Evolutionary conservation across 495 filamentous ascomycete genomes (phyloP).

Genomic region (Xylaria intraflava): DNA sequence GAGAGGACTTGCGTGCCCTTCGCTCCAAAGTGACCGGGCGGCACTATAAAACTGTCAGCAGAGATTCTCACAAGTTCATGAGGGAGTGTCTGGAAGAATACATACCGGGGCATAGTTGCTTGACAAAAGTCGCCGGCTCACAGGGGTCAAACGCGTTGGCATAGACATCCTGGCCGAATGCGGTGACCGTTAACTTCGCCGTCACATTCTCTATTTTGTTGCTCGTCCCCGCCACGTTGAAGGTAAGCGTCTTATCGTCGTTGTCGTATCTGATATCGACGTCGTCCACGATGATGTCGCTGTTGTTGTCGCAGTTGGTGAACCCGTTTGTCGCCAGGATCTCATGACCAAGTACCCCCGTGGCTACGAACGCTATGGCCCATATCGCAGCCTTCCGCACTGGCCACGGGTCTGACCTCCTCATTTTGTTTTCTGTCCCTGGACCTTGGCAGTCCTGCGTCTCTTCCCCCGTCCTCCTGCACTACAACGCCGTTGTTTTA

Average conservation of each 20-base stretch:
- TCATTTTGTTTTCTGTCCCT: slow-evolving; percentile 17
- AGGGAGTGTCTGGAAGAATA: neutral
- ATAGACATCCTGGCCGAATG: slow-evolving; percentile 83
- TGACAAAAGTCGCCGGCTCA: slow-evolving; percentile 53
- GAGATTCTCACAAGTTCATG: neutral
- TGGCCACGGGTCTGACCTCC: slow-evolving; percentile 21
- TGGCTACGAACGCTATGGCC: slow-evolving; percentile 28
- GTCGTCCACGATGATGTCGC: slow-evolving; percentile 63
- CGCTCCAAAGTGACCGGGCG: slow-evolving; percentile 66
- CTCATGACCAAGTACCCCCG: slow-evolving; percentile 52
- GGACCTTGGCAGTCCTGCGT: no score
- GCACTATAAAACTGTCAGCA: slow-evolving; percentile 51
- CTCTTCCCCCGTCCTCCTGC: neutral
- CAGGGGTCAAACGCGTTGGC: slow-evolving; percentile 79
- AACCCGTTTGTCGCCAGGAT: slow-evolving; percentile 76
- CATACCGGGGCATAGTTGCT: slow-evolving; percentile 76
- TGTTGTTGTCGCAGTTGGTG: slow-evolving; percentile 60
- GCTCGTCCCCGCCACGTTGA: slow-evolving; percentile 80
- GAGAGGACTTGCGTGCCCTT: slow-evolving; percentile 64
- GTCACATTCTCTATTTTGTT: slow-evolving; percentile 70
- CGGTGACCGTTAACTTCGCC: slow-evolving; percentile 69
- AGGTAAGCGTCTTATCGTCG: slow-evolving; percentile 61
- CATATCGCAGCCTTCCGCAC: slow-evolving; percentile 29
- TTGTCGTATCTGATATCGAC: slow-evolving; percentile 76
- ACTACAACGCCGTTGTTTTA: neutral